A percentile compares a stretch with the other conserved stretches of the same genome.
These are phyloP conservation scores for Hyaloperonospora arabidopsidis DNA, from an alignment of 352 stramenopile species.

Conservation along the genomic window DNA sequence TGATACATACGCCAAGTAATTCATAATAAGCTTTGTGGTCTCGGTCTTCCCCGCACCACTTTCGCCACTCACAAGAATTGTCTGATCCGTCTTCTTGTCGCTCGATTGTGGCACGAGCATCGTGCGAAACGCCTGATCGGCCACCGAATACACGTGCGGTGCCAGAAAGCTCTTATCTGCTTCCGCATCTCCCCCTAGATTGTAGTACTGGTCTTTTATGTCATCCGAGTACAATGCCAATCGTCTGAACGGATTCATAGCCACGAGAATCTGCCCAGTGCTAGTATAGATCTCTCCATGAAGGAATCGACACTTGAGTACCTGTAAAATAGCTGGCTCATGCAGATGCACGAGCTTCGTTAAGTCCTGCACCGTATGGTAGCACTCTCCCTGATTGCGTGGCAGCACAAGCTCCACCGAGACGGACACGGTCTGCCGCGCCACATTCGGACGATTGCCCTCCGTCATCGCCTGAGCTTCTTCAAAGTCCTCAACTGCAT, in stretches of 20 bases:
- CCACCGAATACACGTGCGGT: constrained; percentile 82
- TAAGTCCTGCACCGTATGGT: constrained; percentile 77
- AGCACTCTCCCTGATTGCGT: constrained; percentile 46
- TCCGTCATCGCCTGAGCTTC: constrained; percentile 37
- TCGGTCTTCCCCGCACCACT: constrained; percentile 94
- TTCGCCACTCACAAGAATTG: constrained; percentile 91
- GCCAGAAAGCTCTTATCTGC: constrained; percentile 44
- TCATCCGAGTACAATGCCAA: constrained; percentile 65
- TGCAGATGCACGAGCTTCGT: constrained; percentile 88
- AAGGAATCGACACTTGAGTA: constrained; percentile 73
- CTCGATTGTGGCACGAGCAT: constrained; percentile 50
- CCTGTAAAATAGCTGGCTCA: constrained; percentile 86
- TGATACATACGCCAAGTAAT: constrained; percentile 90
- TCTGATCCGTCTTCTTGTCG: constrained; percentile 77
- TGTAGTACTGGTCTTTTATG: constrained; percentile 66
- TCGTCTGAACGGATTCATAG: constrained; percentile 76
- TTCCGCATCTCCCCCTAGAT: constrained; percentile 43
- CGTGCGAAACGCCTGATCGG: constrained; percentile 78
- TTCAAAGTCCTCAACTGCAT: constrained; percentile 17
- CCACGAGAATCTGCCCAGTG: constrained; percentile 78
- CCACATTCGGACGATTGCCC: constrained; percentile 41
- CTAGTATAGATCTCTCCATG: constrained; percentile 86
- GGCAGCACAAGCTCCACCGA: constrained; percentile 42
- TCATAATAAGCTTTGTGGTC: constrained; percentile 96
- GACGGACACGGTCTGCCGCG: constrained; percentile 32